A percentile compares a stretch with the other conserved stretches of the same genome.
These are phyloP conservation scores for Trichoderma lentiforme DNA, from an alignment of 2,329 filamentous ascomycete species.

Conservation along the genomic window DNA sequence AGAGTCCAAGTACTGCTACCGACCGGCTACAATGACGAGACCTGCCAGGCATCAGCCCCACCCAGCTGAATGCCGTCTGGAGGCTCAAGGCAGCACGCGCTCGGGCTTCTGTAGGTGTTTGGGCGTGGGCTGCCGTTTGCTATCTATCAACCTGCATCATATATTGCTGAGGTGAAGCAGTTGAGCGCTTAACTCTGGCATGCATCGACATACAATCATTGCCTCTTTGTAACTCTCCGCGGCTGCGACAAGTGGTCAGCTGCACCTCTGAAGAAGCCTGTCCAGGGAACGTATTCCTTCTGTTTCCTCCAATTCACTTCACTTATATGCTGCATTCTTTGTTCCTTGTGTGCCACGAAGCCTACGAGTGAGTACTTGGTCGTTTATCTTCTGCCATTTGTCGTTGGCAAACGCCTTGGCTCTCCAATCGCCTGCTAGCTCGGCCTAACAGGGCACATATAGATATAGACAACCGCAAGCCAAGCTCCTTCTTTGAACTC, in stretches of 20 bases:
- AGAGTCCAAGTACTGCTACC: not conserved
- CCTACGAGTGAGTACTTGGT: not conserved
- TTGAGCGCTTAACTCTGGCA: not conserved
- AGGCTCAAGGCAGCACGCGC: not conserved
- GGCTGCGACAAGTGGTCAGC: not conserved
- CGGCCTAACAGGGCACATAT: not conserved
- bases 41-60: constrained; percentile 17
- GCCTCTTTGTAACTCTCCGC: not conserved
- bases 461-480: constrained; percentile 2
- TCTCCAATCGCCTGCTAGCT: not conserved
- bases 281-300: not conserved
- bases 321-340: not conserved
- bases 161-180: not conserved
- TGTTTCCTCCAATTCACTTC: not conserved
- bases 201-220: not conserved
- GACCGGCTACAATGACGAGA: constrained; percentile 1
- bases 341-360: not conserved
- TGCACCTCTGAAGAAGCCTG: not conserved
- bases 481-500: not conserved
- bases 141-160: not conserved
- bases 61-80: constrained; percentile 9
- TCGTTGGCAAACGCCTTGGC: not conserved
- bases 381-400: not conserved
- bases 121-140: not conserved
- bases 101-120: not conserved